Conservation (phyloP, 2,329 filamentous ascomycete genomes). For the Neoarthrinium moseri region DNA sequence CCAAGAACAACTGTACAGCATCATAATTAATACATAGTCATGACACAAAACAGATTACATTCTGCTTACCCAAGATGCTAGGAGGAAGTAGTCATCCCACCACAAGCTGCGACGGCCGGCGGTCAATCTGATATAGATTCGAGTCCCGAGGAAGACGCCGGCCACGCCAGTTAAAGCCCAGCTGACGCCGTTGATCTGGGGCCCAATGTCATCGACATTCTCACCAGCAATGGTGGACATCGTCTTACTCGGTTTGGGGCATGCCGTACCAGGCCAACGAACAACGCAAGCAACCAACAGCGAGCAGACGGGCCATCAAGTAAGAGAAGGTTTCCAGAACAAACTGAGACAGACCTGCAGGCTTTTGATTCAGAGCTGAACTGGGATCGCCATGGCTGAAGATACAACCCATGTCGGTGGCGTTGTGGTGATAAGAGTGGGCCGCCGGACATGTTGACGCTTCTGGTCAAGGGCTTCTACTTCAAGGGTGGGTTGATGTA, state of each 20-base stretch:
- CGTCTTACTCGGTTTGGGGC: neutral
- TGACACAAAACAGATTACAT: neutral
- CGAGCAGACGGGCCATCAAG: too few relatives aligned
- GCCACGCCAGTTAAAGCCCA: slow-evolving; percentile 10
- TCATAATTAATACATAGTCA: neutral
- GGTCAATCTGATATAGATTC: slow-evolving; percentile 6
- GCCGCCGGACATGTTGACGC: neutral
- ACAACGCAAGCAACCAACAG: too few relatives aligned
- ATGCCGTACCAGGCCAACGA: too few relatives aligned
- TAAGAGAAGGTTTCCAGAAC: too few relatives aligned
- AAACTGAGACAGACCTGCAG: too few relatives aligned
- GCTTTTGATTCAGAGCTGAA: too few relatives aligned
- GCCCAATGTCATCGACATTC: slow-evolving; percentile 1
- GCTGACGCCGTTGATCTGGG: slow-evolving; percentile 5
- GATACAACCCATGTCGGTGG: neutral
- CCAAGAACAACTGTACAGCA: neutral
- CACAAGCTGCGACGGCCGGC: slow-evolving; percentile 3
- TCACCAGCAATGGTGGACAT: slow-evolving; percentile 2
- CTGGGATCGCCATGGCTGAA: neutral
- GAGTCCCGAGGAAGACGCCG: slow-evolving; percentile 3
- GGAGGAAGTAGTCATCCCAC: slow-evolving; percentile 11
- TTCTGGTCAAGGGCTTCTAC: neutral
- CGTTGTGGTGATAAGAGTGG: neutral
- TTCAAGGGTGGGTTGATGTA: too few relatives aligned
- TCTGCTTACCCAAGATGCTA: slow-evolving; percentile 9